Conservation (phyloP, 805 yeast species). For the Starmerella apis region DNA sequence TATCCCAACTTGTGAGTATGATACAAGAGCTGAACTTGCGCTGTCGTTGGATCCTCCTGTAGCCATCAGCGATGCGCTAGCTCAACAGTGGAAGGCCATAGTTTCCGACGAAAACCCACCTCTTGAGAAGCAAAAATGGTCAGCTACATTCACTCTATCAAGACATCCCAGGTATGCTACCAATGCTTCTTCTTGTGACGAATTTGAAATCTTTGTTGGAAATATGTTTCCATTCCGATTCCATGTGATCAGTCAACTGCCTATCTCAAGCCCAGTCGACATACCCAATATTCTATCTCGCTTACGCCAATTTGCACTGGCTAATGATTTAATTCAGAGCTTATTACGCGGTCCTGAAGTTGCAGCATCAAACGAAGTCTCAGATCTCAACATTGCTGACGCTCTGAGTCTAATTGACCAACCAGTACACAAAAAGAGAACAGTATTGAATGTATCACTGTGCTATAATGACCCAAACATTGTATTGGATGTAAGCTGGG, state of each 20-base stretch:
- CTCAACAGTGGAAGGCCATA: conserved; percentile 16
- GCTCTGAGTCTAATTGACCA: conserved; percentile 23
- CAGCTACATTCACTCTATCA: conserved; percentile 12
- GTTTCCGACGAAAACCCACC: conserved; percentile 7
- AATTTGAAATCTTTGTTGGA: conserved; percentile 22
- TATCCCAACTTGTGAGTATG: conserved; percentile 18
- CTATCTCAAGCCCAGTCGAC: conserved; percentile 27
- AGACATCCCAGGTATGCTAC: conserved; percentile 21
- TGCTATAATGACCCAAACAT: not conserved
- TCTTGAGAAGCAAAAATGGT: conserved; percentile 15
- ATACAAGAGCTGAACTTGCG: conserved; percentile 29
- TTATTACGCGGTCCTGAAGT: conserved; percentile 19
- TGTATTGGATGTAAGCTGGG: conserved; percentile 10
- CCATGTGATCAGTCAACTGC: conserved; percentile 26
- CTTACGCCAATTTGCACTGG: conserved; percentile 22
- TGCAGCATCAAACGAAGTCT: conserved; percentile 13
- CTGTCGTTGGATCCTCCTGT: conserved; percentile 33
- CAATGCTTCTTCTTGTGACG: conserved; percentile 11
- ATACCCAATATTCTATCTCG: conserved; percentile 25
- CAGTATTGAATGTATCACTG: conserved; percentile 12
- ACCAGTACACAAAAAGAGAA: conserved; percentile 16
- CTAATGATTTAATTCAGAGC: conserved; percentile 15
- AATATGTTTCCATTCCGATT: conserved; percentile 27
- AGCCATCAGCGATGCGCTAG: conserved; percentile 21
- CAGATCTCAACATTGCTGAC: conserved; percentile 26